A percentile compares a stretch with the other conserved stretches of the same genome.
Evolutionary conservation across 495 filamentous ascomycete genomes (phyloP).

Genomic region (Apodospora peruviana): DNA sequence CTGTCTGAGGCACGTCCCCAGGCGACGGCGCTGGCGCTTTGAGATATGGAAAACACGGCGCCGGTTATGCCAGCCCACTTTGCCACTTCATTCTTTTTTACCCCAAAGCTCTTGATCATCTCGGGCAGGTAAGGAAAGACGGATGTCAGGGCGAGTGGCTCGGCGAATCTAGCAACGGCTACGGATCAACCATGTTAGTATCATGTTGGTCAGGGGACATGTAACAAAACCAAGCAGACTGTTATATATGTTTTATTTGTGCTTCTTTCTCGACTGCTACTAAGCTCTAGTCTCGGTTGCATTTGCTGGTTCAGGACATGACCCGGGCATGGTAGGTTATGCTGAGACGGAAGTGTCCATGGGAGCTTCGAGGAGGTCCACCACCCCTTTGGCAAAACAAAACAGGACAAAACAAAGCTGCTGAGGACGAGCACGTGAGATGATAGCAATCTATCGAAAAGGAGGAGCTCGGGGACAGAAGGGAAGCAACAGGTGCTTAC

Average conservation of each 20-base stretch:
- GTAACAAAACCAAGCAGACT: neutral
- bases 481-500: conserved; percentile 39
- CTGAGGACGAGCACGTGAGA: too few species aligned
- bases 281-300: too few species aligned
- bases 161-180: conserved; percentile 79
- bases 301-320: too few species aligned
- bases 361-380: too few species aligned
- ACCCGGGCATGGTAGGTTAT: too few species aligned
- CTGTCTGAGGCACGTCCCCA: conserved; percentile 77
- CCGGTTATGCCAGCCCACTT: conserved; percentile 71
- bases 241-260: neutral
- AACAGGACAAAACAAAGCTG: too few species aligned
- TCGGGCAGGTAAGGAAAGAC: conserved; percentile 88
- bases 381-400: too few species aligned
- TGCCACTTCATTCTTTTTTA: conserved; percentile 66
- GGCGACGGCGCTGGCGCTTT: conserved; percentile 65
- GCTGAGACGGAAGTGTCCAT: too few species aligned
- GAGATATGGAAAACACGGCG: conserved; percentile 66
- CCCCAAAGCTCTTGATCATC: conserved; percentile 75
- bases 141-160: conserved; percentile 76
- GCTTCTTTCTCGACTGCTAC: too few species aligned
- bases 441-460: neutral
- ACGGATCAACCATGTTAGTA: conserved; percentile 18
- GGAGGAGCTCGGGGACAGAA: neutral
- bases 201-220: neutral